These are phyloP conservation scores for Parascedosporium putredinis DNA, from an alignment of 2,329 filamentous ascomycete species.

Conservation along the genomic window DNA sequence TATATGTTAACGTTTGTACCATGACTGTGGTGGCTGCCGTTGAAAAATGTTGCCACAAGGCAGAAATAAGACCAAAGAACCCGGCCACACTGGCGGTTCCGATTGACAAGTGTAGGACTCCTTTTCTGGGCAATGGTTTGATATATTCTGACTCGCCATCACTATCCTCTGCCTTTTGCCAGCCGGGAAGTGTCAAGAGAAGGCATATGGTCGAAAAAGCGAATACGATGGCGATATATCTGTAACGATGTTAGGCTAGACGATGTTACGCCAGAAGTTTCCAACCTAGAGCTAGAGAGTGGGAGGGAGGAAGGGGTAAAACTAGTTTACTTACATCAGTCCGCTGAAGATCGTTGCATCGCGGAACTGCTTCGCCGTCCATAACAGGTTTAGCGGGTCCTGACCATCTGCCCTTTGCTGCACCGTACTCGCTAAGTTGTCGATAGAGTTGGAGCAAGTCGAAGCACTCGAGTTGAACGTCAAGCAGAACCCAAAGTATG, in stretches of 20 bases:
- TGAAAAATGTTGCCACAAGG: background rate
- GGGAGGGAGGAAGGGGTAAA: background rate
- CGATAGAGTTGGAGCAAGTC: slow-evolving; percentile 1
- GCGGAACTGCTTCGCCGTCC: slow-evolving; percentile 2
- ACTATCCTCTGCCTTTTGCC: background rate
- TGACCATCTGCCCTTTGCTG: background rate
- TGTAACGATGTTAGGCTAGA: background rate
- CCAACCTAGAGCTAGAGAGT: background rate
- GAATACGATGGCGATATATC: background rate
- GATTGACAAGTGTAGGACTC: background rate
- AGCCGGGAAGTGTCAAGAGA: background rate
- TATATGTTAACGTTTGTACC: background rate
- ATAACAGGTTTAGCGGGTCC: slow-evolving; percentile 8
- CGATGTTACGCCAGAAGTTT: too few species aligned
- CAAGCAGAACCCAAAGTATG: slow-evolving; percentile 6
- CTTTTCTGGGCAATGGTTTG: background rate
- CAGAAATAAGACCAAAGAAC: background rate
- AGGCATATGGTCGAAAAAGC: background rate
- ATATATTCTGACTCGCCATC: background rate
- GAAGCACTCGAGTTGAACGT: background rate
- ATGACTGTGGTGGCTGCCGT: background rate
- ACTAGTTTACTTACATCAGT: background rate
- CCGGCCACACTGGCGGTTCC: background rate
- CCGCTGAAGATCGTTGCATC: slow-evolving; percentile 5
- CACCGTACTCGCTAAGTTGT: too few species aligned